These are phyloP conservation scores for Xylaria sp. DNA, from an alignment of 495 filamentous ascomycete species.

Conservation along the genomic window DNA sequence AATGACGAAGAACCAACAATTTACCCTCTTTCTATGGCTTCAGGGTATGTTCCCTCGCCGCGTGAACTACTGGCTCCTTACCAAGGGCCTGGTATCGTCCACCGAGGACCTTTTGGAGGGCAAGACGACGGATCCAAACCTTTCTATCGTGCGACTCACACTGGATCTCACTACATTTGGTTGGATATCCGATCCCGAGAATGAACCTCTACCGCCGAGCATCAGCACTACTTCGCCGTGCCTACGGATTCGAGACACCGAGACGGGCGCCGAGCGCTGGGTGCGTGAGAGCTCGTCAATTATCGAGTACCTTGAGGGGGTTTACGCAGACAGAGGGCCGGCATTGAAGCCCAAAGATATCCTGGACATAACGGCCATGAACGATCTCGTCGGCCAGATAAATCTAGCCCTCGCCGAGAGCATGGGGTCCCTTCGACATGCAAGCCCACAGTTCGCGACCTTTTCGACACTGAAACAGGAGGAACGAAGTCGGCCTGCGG, in stretches of 20 bases:
- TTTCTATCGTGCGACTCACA: constrained; percentile 5
- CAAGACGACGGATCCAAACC: constrained; percentile 4
- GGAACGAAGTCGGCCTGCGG: constrained; percentile 4
- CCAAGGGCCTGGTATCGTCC: constrained; percentile 10
- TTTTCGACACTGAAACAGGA: not conserved
- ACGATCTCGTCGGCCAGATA: constrained; percentile 14
- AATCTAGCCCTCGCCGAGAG: not conserved
- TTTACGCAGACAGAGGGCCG: not conserved
- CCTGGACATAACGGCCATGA: not conserved
- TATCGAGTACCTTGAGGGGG: constrained; percentile 4
- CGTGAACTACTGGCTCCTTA: constrained; percentile 7
- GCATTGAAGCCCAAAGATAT: not conserved
- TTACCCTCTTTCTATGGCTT: constrained; percentile 14
- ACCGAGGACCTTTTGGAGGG: constrained; percentile 1
- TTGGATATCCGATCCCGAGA: constrained; percentile 4
- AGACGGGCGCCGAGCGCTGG: constrained; percentile 5
- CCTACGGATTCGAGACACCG: constrained; percentile 5
- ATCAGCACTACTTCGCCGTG: constrained; percentile 9
- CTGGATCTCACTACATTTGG: not conserved
- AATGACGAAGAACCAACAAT: not conserved
- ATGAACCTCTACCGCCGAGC: not conserved
- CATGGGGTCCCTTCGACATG: not conserved
- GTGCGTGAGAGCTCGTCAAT: constrained; percentile 18
- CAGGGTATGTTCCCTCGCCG: constrained; percentile 14
- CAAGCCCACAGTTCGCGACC: constrained; percentile 1